Evolutionary conservation across 2,329 filamentous ascomycete genomes (phyloP).

Genomic region (Mycosphaerelloides madeirae): DNA sequence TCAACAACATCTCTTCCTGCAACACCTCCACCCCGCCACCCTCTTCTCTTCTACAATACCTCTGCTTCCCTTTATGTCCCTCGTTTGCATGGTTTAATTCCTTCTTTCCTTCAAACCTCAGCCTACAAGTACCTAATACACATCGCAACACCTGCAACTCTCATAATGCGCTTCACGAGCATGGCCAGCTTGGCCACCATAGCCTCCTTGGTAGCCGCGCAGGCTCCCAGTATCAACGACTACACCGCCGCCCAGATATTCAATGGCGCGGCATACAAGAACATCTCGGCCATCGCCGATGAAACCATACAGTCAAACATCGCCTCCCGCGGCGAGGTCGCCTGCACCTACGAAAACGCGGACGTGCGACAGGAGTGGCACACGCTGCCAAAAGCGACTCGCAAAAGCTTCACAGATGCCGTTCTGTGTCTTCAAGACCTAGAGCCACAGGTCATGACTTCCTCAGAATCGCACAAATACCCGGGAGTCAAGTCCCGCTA

Average conservation of each 20-base stretch:
- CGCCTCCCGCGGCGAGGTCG: constrained; percentile 14
- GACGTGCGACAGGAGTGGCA: constrained; percentile 27
- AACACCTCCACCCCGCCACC: too few species aligned
- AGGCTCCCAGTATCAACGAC: constrained; percentile 20
- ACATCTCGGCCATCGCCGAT: constrained; percentile 26
- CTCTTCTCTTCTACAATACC: too few species aligned
- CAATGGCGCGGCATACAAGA: constrained; percentile 27
- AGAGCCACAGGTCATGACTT: constrained; percentile 26
- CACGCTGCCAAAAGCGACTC: constrained; percentile 21
- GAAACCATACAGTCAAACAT: constrained; percentile 27
- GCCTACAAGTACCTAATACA: too few species aligned
- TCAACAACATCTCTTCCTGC: background rate
- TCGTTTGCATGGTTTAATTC: too few species aligned
- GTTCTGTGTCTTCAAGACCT: constrained; percentile 27
- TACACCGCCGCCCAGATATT: constrained; percentile 25
- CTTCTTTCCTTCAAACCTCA: too few species aligned
- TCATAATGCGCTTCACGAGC: constrained; percentile 16
- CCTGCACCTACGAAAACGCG: constrained; percentile 29
- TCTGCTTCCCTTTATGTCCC: too few species aligned
- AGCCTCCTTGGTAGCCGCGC: constrained; percentile 18
- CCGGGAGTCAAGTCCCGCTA: constrained; percentile 29
- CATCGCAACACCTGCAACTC: constrained; percentile 1
- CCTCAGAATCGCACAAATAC: constrained; percentile 20
- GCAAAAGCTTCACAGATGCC: constrained; percentile 31
- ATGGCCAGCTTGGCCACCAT: constrained; percentile 11